phyloP scores from a whole-genome alignment of 169 alveolate genomes.

The Plasmodium vivax region DNA sequence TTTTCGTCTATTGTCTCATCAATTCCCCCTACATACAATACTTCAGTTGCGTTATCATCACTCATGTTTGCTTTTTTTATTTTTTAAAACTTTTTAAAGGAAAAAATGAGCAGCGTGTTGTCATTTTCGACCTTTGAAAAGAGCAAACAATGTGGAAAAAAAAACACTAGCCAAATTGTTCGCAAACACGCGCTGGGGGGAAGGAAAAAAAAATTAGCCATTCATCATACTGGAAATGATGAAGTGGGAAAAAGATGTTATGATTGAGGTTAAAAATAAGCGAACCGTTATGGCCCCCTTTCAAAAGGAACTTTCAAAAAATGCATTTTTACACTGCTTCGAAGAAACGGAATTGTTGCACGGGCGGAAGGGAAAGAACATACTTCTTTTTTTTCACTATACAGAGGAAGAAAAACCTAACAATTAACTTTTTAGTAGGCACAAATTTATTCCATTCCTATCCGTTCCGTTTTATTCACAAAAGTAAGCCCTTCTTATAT shows the following conservation, averaged over 20 bases:
- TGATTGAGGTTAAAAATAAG: not conserved
- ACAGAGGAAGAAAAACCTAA: not conserved
- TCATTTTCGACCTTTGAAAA: not conserved
- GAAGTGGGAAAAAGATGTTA: not conserved
- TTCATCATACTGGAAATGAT: not conserved
- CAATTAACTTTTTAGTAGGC: not conserved
- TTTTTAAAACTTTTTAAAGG: not conserved
- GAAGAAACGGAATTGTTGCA: not conserved
- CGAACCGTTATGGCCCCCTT: not conserved
- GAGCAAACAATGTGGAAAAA: not conserved
- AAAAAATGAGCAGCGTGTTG: not conserved
- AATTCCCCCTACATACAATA: slow-evolving; percentile 83
- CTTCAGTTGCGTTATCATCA: slow-evolving; percentile 40
- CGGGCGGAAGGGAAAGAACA: not conserved
- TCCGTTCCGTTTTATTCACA: not conserved
- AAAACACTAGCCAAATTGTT: not conserved
- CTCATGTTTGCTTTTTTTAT: slow-evolving; percentile 12
- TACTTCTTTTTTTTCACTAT: not conserved
- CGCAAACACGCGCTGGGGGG: not conserved
- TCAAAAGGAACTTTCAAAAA: not conserved
- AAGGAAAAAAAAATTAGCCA: not conserved
- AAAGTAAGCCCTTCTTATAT: not conserved
- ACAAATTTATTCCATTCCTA: slow-evolving; percentile 5
- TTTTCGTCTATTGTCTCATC: slow-evolving; percentile 84
- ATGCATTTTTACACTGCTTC: not conserved